Evolutionary conservation across 306 rosid genomes (phyloP).

Genomic region (Rosa multiflora): DNA sequence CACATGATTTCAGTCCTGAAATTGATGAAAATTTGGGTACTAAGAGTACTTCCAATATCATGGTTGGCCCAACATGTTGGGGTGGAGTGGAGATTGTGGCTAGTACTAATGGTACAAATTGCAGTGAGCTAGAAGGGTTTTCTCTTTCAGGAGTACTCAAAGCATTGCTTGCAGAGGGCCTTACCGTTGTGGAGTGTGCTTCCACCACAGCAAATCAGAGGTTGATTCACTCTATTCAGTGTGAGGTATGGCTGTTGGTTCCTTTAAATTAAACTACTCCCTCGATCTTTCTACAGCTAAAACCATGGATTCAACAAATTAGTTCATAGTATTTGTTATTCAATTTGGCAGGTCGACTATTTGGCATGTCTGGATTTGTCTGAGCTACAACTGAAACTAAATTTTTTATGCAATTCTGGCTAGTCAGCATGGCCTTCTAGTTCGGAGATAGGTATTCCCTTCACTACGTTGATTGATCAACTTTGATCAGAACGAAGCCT

Average conservation of each 20-base stretch:
- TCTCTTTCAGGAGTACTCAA: constrained; percentile 33
- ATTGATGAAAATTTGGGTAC: neutral
- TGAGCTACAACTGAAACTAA: constrained; percentile 33
- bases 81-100: constrained; percentile 34
- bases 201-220: constrained; percentile 35
- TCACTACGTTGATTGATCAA: neutral
- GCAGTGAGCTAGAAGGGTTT: constrained; percentile 9
- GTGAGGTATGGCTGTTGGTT: constrained; percentile 28
- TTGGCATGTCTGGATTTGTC: constrained; percentile 22
- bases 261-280: neutral
- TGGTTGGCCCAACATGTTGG: constrained; percentile 19
- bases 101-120: constrained; percentile 2
- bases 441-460: neutral
- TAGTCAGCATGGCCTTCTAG: neutral
- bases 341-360: constrained; percentile 30
- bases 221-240: constrained; percentile 33
- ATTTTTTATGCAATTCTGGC: constrained; percentile 23
- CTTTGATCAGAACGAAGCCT: neutral
- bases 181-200: constrained; percentile 22
- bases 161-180: constrained; percentile 30
- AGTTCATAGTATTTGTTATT: constrained; percentile 4
- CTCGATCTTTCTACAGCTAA: neutral
- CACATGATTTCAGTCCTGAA: neutral
- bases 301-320: neutral
- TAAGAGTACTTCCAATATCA: constrained; percentile 4